Evolutionary conservation across 331 rosid species (phyloP).

Genomic region (Quercus tomentella): DNA sequence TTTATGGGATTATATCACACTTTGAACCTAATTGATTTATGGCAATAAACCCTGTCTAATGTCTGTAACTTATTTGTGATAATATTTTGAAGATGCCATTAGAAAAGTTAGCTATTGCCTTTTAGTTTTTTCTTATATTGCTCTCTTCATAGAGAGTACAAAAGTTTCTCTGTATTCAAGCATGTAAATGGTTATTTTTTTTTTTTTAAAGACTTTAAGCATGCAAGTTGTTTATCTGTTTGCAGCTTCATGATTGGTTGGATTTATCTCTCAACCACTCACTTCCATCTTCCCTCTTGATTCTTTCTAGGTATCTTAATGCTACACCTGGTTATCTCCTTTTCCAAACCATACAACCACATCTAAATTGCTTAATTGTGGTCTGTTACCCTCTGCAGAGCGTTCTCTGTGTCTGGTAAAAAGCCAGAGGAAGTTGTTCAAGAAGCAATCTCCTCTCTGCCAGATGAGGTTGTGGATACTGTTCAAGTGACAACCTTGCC

Average conservation of each 20-base stretch:
- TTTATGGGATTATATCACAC: background rate
- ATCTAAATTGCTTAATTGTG: background rate
- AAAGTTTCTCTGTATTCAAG: background rate
- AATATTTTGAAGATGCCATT: background rate
- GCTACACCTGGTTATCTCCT: background rate
- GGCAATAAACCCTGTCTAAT: background rate
- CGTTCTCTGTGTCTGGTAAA: slow-evolving; percentile 8
- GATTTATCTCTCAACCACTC: slow-evolving; percentile 57
- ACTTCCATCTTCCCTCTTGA: slow-evolving; percentile 54
- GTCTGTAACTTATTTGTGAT: background rate
- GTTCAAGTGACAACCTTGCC: slow-evolving; percentile 52
- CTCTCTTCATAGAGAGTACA: background rate
- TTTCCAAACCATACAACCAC: background rate
- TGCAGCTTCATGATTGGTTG: slow-evolving; percentile 60
- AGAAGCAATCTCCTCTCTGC: slow-evolving; percentile 48
- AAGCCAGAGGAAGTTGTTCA: slow-evolving; percentile 49
- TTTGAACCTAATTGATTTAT: background rate
- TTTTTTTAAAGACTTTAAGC: background rate
- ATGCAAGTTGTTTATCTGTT: background rate
- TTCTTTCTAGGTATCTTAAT: slow-evolving; percentile 48
- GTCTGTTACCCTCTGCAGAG: slow-evolving; percentile 26
- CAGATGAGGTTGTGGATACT: slow-evolving; percentile 60
- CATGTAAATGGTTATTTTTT: background rate
- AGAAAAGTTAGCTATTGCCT: background rate
- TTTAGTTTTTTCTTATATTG: background rate